Evolutionary conservation across 2,329 filamentous ascomycete species (phyloP).

Genomic region (Cercospora sp.): DNA sequence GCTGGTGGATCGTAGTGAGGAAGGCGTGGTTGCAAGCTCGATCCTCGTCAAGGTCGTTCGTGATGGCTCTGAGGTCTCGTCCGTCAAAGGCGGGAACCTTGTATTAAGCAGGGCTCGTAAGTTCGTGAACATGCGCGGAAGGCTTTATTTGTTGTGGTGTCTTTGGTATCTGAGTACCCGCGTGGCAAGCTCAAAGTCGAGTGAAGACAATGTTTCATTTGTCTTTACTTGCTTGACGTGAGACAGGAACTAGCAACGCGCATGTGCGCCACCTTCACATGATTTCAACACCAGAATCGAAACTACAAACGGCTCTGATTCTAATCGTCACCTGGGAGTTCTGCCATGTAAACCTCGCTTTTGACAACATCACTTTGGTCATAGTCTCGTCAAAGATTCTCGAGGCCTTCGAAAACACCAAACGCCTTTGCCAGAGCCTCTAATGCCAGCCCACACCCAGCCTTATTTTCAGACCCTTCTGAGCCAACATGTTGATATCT

Average conservation of each 20-base stretch:
- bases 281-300: neutral
- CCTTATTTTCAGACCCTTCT: neutral
- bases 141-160: neutral
- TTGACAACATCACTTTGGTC: neutral
- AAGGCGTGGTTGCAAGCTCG: neutral
- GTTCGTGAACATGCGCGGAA: neutral
- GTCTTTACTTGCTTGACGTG: neutral
- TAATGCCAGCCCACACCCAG: neutral
- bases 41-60: neutral
- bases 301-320: neutral
- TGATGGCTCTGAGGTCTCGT: neutral
- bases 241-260: neutral
- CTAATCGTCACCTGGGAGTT: neutral
- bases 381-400: neutral
- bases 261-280: neutral
- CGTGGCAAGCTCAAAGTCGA: neutral
- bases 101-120: neutral
- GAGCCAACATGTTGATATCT: neutral
- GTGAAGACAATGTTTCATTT: neutral
- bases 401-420: neutral
- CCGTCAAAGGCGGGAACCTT: neutral
- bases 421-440: neutral
- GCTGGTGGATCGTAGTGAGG: neutral
- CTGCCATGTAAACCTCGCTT: neutral
- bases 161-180: neutral